Conservation (phyloP, 2,329 filamentous ascomycete species). For the Myriosclerotinia duriaeana region DNA sequence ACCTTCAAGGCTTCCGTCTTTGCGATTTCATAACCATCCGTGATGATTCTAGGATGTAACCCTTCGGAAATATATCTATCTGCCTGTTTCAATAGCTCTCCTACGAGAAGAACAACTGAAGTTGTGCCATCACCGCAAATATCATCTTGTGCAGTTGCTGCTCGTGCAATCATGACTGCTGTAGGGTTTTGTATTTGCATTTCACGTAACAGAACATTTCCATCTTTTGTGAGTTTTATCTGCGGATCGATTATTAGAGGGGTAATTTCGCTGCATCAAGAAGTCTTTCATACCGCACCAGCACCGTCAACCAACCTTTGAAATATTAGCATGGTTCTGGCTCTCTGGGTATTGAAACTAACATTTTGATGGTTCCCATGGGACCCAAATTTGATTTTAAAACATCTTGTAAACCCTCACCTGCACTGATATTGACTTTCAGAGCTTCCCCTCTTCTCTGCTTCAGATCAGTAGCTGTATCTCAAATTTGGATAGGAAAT, state of each 20-base stretch:
- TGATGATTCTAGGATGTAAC: conserved; percentile 94
- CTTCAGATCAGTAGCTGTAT: conserved; percentile 39
- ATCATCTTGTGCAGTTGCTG: conserved; percentile 95
- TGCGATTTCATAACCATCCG: conserved; percentile 95
- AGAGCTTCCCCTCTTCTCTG: conserved; percentile 96
- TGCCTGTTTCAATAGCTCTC: conserved; percentile 96
- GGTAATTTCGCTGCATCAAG: conserved; percentile 27
- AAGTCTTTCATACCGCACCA: conserved; percentile 55
- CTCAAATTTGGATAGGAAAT: conserved; percentile 29
- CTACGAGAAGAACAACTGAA: conserved; percentile 90
- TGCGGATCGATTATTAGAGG: conserved; percentile 43
- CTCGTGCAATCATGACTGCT: conserved; percentile 78
- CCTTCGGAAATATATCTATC: conserved; percentile 95
- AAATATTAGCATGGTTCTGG: conserved; percentile 32
- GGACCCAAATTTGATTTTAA: conserved; percentile 95
- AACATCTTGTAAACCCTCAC: conserved; percentile 90
- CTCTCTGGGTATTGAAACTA: conserved; percentile 25
- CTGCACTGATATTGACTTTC: conserved; percentile 93
- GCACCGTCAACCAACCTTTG: conserved; percentile 66
- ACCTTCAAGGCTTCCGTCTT: conserved; percentile 91
- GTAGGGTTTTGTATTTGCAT: conserved; percentile 99
- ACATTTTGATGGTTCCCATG: conserved; percentile 95
- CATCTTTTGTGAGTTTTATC: conserved; percentile 99
- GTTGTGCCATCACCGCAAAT: conserved; percentile 98
- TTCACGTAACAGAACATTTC: conserved; percentile 77